Percentiles rank a stretch among this genome's conserved stretches.
Evolutionary conservation across 371 early-diverging fungal species (phyloP).

Genomic region (Saksenaea oblongispora): DNA sequence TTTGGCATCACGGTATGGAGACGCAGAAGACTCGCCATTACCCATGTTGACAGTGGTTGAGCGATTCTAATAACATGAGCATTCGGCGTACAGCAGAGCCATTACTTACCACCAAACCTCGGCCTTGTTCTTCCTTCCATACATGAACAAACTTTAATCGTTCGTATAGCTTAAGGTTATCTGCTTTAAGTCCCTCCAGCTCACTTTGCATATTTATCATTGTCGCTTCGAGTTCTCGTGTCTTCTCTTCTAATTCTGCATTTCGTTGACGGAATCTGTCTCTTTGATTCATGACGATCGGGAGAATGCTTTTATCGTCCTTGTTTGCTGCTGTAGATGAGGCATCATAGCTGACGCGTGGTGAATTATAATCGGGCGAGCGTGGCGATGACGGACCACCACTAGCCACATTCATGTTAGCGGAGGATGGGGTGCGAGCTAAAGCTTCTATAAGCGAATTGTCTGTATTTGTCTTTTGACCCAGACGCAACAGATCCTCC

Average conservation of each 20-base stretch:
- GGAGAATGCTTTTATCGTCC: conserved; percentile 66
- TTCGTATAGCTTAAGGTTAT: conserved; percentile 88
- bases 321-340: conserved; percentile 20
- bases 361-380: conserved; percentile 21
- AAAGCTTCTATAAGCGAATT: conserved; percentile 13
- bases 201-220: conserved; percentile 70
- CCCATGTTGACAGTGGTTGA: conserved; percentile 22
- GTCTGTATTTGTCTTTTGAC: conserved; percentile 21
- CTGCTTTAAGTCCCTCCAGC: conserved; percentile 65
- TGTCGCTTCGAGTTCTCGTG: conserved; percentile 56
- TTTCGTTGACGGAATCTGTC: conserved; percentile 88
- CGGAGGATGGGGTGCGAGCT: conserved; percentile 19
- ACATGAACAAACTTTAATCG: conserved; percentile 72
- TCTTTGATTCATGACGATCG: conserved; percentile 87
- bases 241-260: conserved; percentile 79
- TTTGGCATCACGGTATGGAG: conserved; percentile 11
- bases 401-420: not conserved
- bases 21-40: conserved; percentile 7
- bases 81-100: not conserved
- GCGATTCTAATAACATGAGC: conserved; percentile 9
- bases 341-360: conserved; percentile 31
- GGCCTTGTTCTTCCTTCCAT: conserved; percentile 48
- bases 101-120: conserved; percentile 27
- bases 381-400: conserved; percentile 6
- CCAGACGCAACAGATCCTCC: conserved; percentile 68